Conservation (phyloP, 202 grass and related monocot species). For the Zizania palustris region DNA sequence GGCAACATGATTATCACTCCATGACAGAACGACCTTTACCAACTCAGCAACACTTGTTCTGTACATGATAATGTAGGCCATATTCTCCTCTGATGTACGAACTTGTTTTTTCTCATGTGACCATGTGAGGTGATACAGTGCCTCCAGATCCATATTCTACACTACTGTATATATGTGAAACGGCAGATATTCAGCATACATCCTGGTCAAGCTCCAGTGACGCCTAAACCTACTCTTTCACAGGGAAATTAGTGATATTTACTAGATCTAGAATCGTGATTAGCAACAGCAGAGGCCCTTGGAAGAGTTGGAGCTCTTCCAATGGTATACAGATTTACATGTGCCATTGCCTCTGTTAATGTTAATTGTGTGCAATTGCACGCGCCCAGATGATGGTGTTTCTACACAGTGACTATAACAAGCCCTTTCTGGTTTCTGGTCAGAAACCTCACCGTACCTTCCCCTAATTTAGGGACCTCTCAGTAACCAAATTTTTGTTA, state of each 20-base stretch:
- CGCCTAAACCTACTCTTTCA: slow-evolving; percentile 35
- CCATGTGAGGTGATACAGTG: neutral
- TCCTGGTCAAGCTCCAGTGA: slow-evolving; percentile 17
- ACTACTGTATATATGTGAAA: slow-evolving; percentile 24
- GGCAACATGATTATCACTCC: neutral
- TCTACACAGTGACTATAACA: neutral
- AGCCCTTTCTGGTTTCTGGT: neutral
- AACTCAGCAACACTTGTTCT: neutral
- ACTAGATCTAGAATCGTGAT: slow-evolving; percentile 41
- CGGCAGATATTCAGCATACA: slow-evolving; percentile 13
- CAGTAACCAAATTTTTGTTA: slow-evolving; percentile 53
- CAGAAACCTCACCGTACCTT: slow-evolving; percentile 35
- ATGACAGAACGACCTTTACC: neutral
- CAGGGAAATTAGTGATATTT: slow-evolving; percentile 46
- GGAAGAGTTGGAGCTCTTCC: slow-evolving; percentile 27
- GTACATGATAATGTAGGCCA: neutral
- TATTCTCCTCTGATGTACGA: neutral
- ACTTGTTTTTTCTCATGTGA: neutral
- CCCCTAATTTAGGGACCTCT: slow-evolving; percentile 29
- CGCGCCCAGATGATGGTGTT: slow-evolving; percentile 32
- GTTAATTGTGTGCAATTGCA: slow-evolving; percentile 25
- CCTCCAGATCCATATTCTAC: slow-evolving; percentile 15
- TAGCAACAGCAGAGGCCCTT: slow-evolving; percentile 40
- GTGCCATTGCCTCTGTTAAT: slow-evolving; percentile 31
- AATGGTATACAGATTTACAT: slow-evolving; percentile 61